Evolutionary conservation across 2,329 filamentous ascomycete species (phyloP).

Genomic region (Boeremia exigua): DNA sequence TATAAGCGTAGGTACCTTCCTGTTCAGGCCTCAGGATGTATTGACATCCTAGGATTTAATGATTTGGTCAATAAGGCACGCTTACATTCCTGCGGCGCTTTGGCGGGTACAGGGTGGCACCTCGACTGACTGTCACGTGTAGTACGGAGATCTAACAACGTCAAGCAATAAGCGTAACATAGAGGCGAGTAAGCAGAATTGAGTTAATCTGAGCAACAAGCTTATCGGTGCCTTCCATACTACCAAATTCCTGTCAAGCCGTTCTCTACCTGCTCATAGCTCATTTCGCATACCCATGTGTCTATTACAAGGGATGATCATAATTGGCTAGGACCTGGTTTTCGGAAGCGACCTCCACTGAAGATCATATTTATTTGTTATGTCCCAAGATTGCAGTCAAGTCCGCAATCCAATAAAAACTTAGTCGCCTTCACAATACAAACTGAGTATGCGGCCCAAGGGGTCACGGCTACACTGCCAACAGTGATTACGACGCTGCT

Average conservation of each 20-base stretch:
- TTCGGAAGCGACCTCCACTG: slow-evolving; percentile 2
- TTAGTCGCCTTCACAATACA: slow-evolving; percentile 1
- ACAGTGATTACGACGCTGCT: slow-evolving; percentile 1
- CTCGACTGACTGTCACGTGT: no score
- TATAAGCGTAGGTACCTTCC: slow-evolving; percentile 1
- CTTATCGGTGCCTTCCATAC: background rate
- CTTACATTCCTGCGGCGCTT: background rate
- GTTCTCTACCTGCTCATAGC: background rate
- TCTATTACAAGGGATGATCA: slow-evolving; percentile 4
- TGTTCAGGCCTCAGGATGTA: background rate
- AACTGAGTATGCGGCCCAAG: background rate
- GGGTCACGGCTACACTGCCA: background rate
- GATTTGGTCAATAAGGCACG: background rate
- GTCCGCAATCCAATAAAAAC: slow-evolving; percentile 10
- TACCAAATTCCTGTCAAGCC: background rate
- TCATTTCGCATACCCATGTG: slow-evolving; percentile 9
- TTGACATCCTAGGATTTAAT: background rate
- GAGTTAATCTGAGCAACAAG: background rate
- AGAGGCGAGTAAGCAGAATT: background rate
- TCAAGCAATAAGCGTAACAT: background rate
- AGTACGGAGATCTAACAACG: no score
- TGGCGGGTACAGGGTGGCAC: background rate
- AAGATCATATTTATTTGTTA: background rate
- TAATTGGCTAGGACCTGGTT: slow-evolving; percentile 9
- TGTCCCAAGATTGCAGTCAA: slow-evolving; percentile 17